Base-by-base conservation (phyloP, 1,284 basidiomycete genomes). In the Cronartium quercuum region DNA sequence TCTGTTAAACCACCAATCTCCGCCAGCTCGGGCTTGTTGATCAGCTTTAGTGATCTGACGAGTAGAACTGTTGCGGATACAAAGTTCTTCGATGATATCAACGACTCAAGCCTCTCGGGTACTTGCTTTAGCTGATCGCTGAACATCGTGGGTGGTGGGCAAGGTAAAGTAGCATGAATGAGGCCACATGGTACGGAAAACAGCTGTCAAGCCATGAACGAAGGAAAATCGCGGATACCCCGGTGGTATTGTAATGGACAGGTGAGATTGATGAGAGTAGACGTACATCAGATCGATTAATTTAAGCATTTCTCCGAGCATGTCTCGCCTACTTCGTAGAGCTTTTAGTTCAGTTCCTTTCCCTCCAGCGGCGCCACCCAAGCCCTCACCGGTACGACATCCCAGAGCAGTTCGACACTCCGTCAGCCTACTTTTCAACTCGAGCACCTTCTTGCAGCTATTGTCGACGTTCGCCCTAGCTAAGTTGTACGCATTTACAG, bases 41-140 rank as follows among this genome's bases (percentile, higher is more conserved):
- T 93, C 41, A 89, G 87, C 82, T 95, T 98, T 69, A 96, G 83
- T 80, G 91, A 94, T 62, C 90, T 86, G 47, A 96, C 89, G 35
- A 99, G 87, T 29, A 98, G 84, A 15, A 92, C 87, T 1, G 95
- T 89, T 0, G 95, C 95, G 78, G 94, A 90, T 44, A 98, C 83
- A 66, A 98, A 88, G 6, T 91, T 88, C 81, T 98, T 98, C 82
- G 98, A 96, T 0, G 94, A 91, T 81, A 98, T 92, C n/a, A 98
- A 84, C 5, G 89, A 89, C 82, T 98, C 96, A 37, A 99, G 85
- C 24, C 89, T 86, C 80, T 98, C 96, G 0, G 96, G 95, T 0
- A 98, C 89, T 63, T 89, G 86, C 82, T 94, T 94, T 47, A 99
- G 84, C 78, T 91, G 87, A 80, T 98, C 94, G 74, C 94, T 96